phyloP scores from a whole-genome alignment of 2,329 filamentous ascomycete genomes.

The Zymoseptoria crescenta region DNA sequence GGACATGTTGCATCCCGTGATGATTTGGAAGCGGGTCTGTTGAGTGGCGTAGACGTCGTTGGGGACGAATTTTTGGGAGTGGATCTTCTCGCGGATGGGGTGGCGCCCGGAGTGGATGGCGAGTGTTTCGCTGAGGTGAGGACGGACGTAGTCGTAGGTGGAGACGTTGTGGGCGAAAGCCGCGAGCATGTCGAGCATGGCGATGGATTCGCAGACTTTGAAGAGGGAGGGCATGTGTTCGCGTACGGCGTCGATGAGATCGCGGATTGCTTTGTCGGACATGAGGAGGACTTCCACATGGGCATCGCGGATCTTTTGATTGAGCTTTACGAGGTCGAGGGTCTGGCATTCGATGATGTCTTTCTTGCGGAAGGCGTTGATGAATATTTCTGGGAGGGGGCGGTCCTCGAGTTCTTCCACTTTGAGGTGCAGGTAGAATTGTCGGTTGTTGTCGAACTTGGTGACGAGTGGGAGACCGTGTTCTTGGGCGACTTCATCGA shows the following conservation, averaged over 20 bases:
- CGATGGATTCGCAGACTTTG: constrained; percentile 76
- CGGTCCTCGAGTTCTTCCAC: constrained; percentile 54
- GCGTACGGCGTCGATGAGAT: constrained; percentile 65
- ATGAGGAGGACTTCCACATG: constrained; percentile 76
- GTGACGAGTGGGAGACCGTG: constrained; percentile 56
- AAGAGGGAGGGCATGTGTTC: constrained; percentile 66
- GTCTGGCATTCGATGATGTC: constrained; percentile 83
- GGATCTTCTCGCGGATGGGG: constrained; percentile 68
- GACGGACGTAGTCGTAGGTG: constrained; percentile 58
- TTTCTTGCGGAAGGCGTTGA: constrained; percentile 68
- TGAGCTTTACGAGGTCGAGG: constrained; percentile 68
- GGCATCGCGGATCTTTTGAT: constrained; percentile 67
- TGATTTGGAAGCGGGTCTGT: constrained; percentile 78
- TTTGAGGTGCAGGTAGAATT: constrained; percentile 68
- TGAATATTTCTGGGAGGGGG: constrained; percentile 58
- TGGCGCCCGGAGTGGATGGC: constrained; percentile 70
- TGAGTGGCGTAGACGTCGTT: constrained; percentile 84
- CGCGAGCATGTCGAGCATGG: constrained; percentile 61
- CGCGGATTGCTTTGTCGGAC: constrained; percentile 66
- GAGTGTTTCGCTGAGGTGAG: constrained; percentile 57
- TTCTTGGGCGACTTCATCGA: constrained; percentile 54
- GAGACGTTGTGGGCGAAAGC: constrained; percentile 70
- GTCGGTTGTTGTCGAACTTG: constrained; percentile 67
- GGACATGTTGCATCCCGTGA: constrained; percentile 97
- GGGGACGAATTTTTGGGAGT: constrained; percentile 64